Conservation (phyloP, 2,329 filamentous ascomycete species). For the Botrytis elliptica region DNA sequence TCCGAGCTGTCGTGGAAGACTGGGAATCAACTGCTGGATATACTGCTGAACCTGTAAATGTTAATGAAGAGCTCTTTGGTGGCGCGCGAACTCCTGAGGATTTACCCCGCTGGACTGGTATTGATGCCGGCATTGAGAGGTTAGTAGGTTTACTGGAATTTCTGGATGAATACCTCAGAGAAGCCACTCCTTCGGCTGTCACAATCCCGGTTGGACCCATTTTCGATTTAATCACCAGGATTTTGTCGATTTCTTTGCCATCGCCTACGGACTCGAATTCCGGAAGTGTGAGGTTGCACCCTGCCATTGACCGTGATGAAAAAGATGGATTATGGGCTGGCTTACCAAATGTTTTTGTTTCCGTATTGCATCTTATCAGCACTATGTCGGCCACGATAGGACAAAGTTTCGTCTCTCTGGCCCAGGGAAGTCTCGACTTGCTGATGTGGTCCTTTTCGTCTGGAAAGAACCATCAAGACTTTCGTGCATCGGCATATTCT, state of each 20-base stretch:
- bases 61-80: constrained; percentile 49
- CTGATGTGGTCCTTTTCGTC: constrained; percentile 67
- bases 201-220: constrained; percentile 65
- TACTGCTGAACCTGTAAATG: constrained; percentile 44
- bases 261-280: constrained; percentile 34
- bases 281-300: constrained; percentile 57
- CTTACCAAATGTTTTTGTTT: constrained; percentile 72
- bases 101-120: constrained; percentile 70
- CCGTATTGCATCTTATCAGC: constrained; percentile 62
- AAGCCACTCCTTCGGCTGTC: constrained; percentile 63
- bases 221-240: constrained; percentile 65
- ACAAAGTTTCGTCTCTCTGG: constrained; percentile 56
- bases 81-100: constrained; percentile 48
- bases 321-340: constrained; percentile 73
- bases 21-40: constrained; percentile 69
- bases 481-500: constrained; percentile 62
- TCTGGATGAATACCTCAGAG: constrained; percentile 61
- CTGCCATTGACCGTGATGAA: constrained; percentile 75
- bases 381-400: constrained; percentile 58
- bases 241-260: constrained; percentile 64
- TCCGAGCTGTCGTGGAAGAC: constrained; percentile 76
- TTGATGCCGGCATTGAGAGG: constrained; percentile 71
- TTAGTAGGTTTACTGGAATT: constrained; percentile 64
- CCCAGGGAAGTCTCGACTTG: constrained; percentile 68
- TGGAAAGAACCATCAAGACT: constrained; percentile 49